Percentiles rank a stretch among this genome's conserved stretches.
These are phyloP conservation scores for Vigna nakashimae DNA, from an alignment of 306 rosid genomes.

Conservation along the genomic window DNA sequence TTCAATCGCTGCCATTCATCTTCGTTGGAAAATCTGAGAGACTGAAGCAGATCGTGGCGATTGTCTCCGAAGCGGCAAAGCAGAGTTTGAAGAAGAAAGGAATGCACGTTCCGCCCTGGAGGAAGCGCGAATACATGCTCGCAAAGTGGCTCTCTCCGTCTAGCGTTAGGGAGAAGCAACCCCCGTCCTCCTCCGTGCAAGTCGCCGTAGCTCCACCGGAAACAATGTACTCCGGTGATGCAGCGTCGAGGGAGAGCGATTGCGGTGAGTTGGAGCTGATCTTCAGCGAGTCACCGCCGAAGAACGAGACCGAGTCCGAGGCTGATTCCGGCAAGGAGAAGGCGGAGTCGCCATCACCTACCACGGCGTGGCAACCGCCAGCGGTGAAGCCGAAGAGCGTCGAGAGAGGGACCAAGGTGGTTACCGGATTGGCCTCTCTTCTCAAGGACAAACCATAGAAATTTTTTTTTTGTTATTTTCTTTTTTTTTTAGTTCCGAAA, in stretches of 20 bases:
- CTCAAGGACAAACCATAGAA: conserved; percentile 75
- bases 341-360: conserved; percentile 14
- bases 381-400: conserved; percentile 85
- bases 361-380: conserved; percentile 78
- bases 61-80: conserved; percentile 81
- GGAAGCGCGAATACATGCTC: conserved; percentile 84
- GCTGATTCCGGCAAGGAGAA: conserved; percentile 11
- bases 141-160: conserved; percentile 92
- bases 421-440: conserved; percentile 93
- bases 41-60: conserved; percentile 70
- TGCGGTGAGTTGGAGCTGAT: conserved; percentile 77
- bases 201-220: conserved; percentile 7
- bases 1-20: conserved; percentile 84
- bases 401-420: conserved; percentile 78
- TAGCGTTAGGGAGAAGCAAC: conserved; percentile 35
- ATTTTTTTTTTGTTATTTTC: conserved; percentile 49
- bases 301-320: neutral
- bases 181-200: conserved; percentile 22
- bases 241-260: conserved; percentile 42
- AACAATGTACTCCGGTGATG: neutral
- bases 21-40: conserved; percentile 87
- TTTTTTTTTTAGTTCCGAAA: conserved; percentile 1
- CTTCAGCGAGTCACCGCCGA: conserved; percentile 62
- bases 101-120: conserved; percentile 98
- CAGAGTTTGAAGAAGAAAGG: conserved; percentile 95